A percentile compares a stretch with the other conserved stretches of the same genome.
phyloP scores from a whole-genome alignment of 257 asterid genomes.

The Lantana camara region DNA sequence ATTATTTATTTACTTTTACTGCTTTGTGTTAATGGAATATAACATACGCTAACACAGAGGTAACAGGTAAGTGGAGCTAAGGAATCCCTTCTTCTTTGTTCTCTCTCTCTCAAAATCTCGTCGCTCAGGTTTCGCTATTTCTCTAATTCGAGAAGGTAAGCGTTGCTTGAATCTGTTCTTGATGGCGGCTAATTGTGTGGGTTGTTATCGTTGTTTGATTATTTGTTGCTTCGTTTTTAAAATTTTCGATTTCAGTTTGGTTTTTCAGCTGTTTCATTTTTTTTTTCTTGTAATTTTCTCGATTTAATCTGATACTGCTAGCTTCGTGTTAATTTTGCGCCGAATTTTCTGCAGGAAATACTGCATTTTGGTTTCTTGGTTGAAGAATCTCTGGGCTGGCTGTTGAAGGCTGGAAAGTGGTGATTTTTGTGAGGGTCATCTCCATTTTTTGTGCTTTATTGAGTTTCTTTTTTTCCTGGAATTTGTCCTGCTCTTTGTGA shows the following conservation, averaged over 20 bases:
- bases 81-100: slow-evolving; percentile 2
- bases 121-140: slow-evolving; percentile 10
- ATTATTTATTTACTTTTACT: background rate
- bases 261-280: background rate
- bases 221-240: too few relatives aligned
- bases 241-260: background rate
- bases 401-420: background rate
- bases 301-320: background rate
- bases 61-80: background rate
- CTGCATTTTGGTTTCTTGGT: background rate
- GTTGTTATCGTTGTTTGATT: background rate
- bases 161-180: background rate
- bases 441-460: background rate
- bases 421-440: slow-evolving; percentile 17
- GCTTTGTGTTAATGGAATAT: background rate
- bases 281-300: too few relatives aligned
- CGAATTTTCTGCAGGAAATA: background rate
- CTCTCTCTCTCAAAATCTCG: background rate
- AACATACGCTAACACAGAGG: background rate
- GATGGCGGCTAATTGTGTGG: background rate
- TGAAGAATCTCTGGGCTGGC: background rate
- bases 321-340: background rate
- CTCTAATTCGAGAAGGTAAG: background rate
- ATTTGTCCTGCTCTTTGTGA: background rate
- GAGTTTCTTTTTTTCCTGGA: background rate